Evolutionary conservation across 164 flowering plant species (phyloP), one percentile per base, ranked within the genome.

Genomic region (Berberis vulgaris): DNA sequence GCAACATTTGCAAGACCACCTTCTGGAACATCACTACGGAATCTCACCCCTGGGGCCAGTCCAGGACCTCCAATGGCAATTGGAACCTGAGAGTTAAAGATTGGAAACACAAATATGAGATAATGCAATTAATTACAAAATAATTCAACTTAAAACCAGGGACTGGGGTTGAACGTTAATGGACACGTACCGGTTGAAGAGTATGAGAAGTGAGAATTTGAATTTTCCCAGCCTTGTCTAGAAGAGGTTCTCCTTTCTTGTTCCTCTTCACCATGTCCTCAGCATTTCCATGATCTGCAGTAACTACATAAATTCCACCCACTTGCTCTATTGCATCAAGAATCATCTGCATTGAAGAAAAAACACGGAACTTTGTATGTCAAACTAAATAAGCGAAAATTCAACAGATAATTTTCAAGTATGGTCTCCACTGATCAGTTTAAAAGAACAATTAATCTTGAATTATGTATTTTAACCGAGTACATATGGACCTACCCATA

Each of bases 231-330:
- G 58, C 67, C 79, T 93, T 93, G 76, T 88, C 97, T 41, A 84
- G 77, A 46, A 62, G 74, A 26, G 26, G 26, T 26, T 26, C 26
- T 26, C 26, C 26, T 26, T 26, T 26, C 26, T 26, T 26, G 26
- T 82, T 69, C 65, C 98, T 84, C 86, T 93, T 93, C 52, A 88
- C 98, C 98, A 93, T 93, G 68, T 93, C 98, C 78, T 93, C 98
- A 6, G 96, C 96, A 77, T 93, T 93, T 42, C 98, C 98, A 73
- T 93, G 98, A 69, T 93, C 98, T 6, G 98, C 98, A 6, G 98
- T 93, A 7, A 93, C 87, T 26, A 93, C 82, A 71, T 82, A 93
- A 43, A 93, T 88, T 62, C 98, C 97, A 69, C 92, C 94, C 57
- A 90, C 97, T 84, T 88, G 26, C 26, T 26, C 26, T 26, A 26